Base-by-base conservation (phyloP, 2,329 filamentous ascomycete species). In the Fusarium haematococcum region DNA sequence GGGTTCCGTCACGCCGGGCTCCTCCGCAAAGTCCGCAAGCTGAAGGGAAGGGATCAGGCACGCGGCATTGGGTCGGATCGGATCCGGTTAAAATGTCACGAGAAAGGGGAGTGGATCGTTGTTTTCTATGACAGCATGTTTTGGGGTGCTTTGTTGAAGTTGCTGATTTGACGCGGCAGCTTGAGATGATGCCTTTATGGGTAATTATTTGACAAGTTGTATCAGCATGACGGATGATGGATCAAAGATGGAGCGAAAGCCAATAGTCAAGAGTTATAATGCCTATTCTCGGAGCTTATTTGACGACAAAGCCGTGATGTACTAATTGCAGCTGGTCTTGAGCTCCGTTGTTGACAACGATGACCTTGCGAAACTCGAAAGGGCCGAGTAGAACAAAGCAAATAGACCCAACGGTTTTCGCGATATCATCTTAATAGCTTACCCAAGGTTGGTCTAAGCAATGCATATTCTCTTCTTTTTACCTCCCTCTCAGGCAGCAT, bases 1-100 rank as follows among this genome's bases (percentile, higher is more conserved):
- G 7, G 59, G 20, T 59, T 45, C 35, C 32, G 43, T 43, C 39
- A 10, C 3, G 41, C 67, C 67, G 62, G 39, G 39, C 65, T 37
- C 33, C 39, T 71, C 70, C 59, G 71, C 30, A 74, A 74, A 73
- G 56, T 74, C 71, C 71, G 71, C 56, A 16, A 13, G 59, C 20
- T 35, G 37, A 27, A 41, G 25, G 27, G 37, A 27, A 35, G 11
- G 20, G 50, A 39, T 64, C 52, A 61, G 66, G 66, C 58, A 70
- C 61, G 66, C 67, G 67, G 41, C 30, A 43, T 50, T 43, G 16
- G 27, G 18, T n/a, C 41, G 30, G 18, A n/a, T 35, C 16, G 43
- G 35, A 27, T 59, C 35, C 56, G 56, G 35, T 27, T 27, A 39
- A 27, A 39, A 27, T 14, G 56, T 30, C 50, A 32, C 18, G 10